These are phyloP conservation scores for Mentha longifolia DNA, from an alignment of 257 asterid species.

Conservation along the genomic window DNA sequence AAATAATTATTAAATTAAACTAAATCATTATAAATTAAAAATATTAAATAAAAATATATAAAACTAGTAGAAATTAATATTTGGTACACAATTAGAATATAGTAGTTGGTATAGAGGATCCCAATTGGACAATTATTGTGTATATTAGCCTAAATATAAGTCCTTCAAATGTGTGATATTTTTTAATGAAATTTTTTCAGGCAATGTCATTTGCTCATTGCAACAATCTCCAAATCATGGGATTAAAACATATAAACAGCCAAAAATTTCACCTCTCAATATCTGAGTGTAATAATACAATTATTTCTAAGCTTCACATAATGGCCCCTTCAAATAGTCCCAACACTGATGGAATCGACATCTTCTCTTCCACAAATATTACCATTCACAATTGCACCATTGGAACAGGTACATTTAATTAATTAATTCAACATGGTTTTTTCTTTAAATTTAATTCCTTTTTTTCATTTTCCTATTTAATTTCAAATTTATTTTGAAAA, in stretches of 20 bases:
- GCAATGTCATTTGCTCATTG: conserved; percentile 40
- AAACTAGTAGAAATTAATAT: too few relatives aligned
- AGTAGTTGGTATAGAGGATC: too few relatives aligned
- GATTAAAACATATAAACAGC: conserved; percentile 46
- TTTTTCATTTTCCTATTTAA: neutral
- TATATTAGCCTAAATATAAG: too few relatives aligned
- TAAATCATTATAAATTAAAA: too few relatives aligned
- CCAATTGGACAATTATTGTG: too few relatives aligned
- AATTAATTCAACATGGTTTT: neutral
- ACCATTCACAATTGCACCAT: conserved; percentile 35
- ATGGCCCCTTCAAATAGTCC: conserved; percentile 44
- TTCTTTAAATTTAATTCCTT: neutral
- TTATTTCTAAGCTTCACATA: conserved; percentile 33
- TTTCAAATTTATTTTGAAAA: neutral
- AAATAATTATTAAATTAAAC: too few relatives aligned
- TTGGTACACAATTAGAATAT: too few relatives aligned
- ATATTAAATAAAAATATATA: too few relatives aligned
- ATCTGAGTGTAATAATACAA: conserved; percentile 23
- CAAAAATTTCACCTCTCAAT: conserved; percentile 43
- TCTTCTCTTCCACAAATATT: conserved; percentile 31
- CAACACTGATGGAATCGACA: conserved; percentile 57
- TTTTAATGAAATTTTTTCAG: conserved; percentile 20
- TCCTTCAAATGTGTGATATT: neutral
- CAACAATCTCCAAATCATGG: conserved; percentile 36
- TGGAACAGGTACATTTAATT: conserved; percentile 34